Evolutionary conservation across 2,329 filamentous ascomycete genomes (phyloP).

Genomic region (Penicillium brasilianum): DNA sequence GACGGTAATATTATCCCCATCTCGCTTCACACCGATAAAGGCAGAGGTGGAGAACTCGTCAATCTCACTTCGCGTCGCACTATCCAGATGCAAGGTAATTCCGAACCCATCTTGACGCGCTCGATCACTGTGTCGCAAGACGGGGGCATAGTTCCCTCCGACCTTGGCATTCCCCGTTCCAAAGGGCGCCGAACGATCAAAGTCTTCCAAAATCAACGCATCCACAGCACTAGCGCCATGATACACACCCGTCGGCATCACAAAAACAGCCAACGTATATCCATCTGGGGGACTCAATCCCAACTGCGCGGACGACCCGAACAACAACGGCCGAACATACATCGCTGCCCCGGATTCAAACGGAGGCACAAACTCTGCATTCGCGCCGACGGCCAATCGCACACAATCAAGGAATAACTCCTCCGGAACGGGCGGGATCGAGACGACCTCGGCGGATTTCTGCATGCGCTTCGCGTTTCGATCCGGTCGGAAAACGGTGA

Average conservation of each 20-base stretch:
- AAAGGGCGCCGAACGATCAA: conserved; percentile 89
- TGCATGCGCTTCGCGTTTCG: conserved; percentile 85
- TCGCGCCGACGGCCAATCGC: conserved; percentile 80
- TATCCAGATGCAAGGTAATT: conserved; percentile 95
- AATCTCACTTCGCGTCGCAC: conserved; percentile 78
- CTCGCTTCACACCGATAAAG: conserved; percentile 78
- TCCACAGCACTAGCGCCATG: conserved; percentile 88
- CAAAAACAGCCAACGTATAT: conserved; percentile 89
- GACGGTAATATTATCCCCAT: conserved; percentile 68
- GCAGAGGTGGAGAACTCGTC: conserved; percentile 96
- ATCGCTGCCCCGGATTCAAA: conserved; percentile 86
- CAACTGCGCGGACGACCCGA: conserved; percentile 84
- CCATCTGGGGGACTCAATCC: conserved; percentile 86
- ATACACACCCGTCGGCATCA: conserved; percentile 91
- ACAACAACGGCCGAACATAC: conserved; percentile 89
- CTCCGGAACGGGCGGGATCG: conserved; percentile 78
- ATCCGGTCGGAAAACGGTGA: conserved; percentile 86
- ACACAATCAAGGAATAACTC: conserved; percentile 77
- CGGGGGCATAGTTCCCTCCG: conserved; percentile 94
- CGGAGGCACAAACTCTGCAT: conserved; percentile 89
- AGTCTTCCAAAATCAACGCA: conserved; percentile 86
- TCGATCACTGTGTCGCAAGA: conserved; percentile 83
- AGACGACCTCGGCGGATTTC: conserved; percentile 81
- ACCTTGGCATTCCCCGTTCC: conserved; percentile 92
- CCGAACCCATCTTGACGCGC: conserved; percentile 80